phyloP scores from a whole-genome alignment of 352 stramenopile genomes.

The Phytophthora agathidicida region DNA sequence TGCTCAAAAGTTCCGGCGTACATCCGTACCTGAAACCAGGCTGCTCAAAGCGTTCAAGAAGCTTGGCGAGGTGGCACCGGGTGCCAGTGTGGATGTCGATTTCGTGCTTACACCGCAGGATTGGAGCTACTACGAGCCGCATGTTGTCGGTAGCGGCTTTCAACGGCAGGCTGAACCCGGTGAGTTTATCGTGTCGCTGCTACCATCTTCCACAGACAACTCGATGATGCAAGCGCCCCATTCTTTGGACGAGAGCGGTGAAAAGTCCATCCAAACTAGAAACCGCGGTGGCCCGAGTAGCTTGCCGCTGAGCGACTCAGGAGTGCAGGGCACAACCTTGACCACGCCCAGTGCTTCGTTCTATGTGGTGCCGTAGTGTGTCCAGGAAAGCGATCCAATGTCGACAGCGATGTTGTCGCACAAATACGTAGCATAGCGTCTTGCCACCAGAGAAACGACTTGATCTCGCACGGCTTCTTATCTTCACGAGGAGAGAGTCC shows the following conservation, averaged over 20 bases:
- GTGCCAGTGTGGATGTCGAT: slow-evolving; percentile 36
- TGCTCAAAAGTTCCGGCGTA: slow-evolving; percentile 53
- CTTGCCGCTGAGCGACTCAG: background rate
- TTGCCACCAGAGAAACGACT: slow-evolving; percentile 15
- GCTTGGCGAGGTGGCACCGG: slow-evolving; percentile 41
- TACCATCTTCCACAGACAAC: slow-evolving; percentile 30
- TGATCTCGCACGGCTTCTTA: background rate
- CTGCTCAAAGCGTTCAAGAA: slow-evolving; percentile 82
- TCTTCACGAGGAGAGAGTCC: no score
- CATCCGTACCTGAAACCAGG: slow-evolving; percentile 70
- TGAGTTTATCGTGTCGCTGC: slow-evolving; percentile 57
- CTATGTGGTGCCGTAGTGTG: slow-evolving; percentile 19
- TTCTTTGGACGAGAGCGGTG: background rate
- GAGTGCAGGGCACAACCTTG: background rate
- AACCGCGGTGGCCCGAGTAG: slow-evolving; percentile 8
- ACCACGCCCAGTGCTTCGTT: slow-evolving; percentile 27
- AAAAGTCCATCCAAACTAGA: slow-evolving; percentile 9
- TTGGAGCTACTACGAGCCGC: slow-evolving; percentile 62
- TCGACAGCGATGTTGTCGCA: slow-evolving; percentile 7
- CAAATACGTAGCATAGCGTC: background rate
- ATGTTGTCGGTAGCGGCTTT: slow-evolving; percentile 52
- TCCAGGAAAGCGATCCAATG: background rate
- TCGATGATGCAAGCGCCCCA: background rate
- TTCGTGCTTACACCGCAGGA: slow-evolving; percentile 52
- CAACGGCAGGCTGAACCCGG: slow-evolving; percentile 40